These are phyloP conservation scores for Podaxis pistillaris DNA, from an alignment of 768 basidiomycete genomes.

Conservation along the genomic window DNA sequence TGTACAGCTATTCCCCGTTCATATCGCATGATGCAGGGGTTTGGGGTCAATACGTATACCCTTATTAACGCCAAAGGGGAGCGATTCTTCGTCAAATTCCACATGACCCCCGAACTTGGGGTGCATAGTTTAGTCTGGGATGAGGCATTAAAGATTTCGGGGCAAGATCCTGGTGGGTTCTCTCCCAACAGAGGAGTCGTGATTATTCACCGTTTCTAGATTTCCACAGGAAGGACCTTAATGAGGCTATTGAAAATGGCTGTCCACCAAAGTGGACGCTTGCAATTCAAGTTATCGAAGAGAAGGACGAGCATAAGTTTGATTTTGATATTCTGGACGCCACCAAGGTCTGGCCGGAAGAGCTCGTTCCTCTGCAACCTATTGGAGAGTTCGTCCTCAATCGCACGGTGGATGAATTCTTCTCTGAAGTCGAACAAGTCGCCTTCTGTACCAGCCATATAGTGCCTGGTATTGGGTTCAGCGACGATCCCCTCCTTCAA, in stretches of 20 bases:
- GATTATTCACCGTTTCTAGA: conserved; percentile 35
- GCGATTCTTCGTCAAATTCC: conserved; percentile 85
- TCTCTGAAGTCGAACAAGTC: conserved; percentile 85
- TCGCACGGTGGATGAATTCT: conserved; percentile 69
- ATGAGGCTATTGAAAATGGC: conserved; percentile 77
- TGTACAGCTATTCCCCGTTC: conserved; percentile 70
- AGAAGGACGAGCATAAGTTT: conserved; percentile 74
- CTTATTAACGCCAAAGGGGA: conserved; percentile 66
- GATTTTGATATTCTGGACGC: conserved; percentile 88
- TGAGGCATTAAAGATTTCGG: conserved; percentile 78
- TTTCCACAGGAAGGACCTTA: conserved; percentile 84
- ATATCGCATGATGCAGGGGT: conserved; percentile 87
- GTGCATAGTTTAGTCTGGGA: conserved; percentile 88
- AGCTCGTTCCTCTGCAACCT: conserved; percentile 70
- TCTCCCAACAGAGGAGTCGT: background rate
- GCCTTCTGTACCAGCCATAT: conserved; percentile 82
- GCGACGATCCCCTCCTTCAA: conserved; percentile 79
- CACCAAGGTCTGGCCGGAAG: conserved; percentile 85
- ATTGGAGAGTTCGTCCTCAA: conserved; percentile 76
- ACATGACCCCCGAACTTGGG: conserved; percentile 79
- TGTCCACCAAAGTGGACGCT: conserved; percentile 77
- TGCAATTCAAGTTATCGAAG: conserved; percentile 69
- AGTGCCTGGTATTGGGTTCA: conserved; percentile 69
- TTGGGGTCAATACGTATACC: conserved; percentile 84
- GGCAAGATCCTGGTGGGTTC: conserved; percentile 73